These are phyloP conservation scores for Nakazawaea sp. DNA, from an alignment of 805 yeast species.

Conservation along the genomic window DNA sequence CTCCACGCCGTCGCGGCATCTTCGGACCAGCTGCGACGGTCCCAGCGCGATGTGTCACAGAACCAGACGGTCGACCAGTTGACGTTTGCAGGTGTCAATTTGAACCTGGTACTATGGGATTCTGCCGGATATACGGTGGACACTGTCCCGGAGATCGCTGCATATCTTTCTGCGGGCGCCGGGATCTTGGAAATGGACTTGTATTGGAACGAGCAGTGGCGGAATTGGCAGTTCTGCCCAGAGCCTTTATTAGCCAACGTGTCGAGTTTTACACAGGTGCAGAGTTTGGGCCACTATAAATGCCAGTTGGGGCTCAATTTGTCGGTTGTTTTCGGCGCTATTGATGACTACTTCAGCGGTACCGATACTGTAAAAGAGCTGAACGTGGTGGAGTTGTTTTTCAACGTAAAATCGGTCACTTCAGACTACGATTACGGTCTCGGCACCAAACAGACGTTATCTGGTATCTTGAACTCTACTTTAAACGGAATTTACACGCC, in stretches of 20 bases:
- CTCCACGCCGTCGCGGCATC: no score
- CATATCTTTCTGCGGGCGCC: slow-evolving; percentile 36
- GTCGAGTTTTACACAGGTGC: slow-evolving; percentile 3
- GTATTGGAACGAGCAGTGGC: slow-evolving; percentile 42
- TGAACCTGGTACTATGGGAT: slow-evolving; percentile 26
- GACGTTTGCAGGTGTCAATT: slow-evolving; percentile 31
- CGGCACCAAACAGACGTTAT: slow-evolving; percentile 17
- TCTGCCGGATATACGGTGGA: slow-evolving; percentile 23
- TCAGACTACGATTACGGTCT: slow-evolving; percentile 9
- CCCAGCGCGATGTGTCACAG: slow-evolving; percentile 40
- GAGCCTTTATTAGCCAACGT: slow-evolving; percentile 28
- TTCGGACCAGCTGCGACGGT: slow-evolving; percentile 20
- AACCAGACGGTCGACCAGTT: slow-evolving; percentile 33
- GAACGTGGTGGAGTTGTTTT: slow-evolving; percentile 32
- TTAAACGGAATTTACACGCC: slow-evolving; percentile 23
- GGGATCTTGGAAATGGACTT: slow-evolving; percentile 44
- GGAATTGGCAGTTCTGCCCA: slow-evolving; percentile 55
- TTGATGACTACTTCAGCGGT: slow-evolving; percentile 26
- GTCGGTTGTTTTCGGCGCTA: slow-evolving; percentile 17
- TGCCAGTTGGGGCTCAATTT: slow-evolving; percentile 21
- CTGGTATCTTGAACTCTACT: slow-evolving; percentile 14
- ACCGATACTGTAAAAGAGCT: slow-evolving; percentile 43
- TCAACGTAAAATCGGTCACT: slow-evolving; percentile 26
- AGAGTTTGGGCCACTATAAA: slow-evolving; percentile 9
- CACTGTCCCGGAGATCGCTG: slow-evolving; percentile 21